phyloP scores from a whole-genome alignment of 164 flowering plant species.

The Vitis riparia region DNA sequence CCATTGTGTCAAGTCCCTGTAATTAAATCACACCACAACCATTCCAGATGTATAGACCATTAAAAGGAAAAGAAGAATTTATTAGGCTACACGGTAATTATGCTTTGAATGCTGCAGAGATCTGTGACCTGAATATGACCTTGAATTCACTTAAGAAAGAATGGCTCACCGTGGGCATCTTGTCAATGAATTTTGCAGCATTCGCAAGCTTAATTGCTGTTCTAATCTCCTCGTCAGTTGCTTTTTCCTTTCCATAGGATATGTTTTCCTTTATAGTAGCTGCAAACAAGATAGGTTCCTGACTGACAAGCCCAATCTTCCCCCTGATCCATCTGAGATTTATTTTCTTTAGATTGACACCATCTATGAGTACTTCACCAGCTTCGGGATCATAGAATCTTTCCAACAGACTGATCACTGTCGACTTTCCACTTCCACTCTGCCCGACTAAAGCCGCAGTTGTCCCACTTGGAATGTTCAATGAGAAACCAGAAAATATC shows the following conservation, averaged over 20 bases:
- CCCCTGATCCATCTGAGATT: constrained; percentile 21
- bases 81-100: no score
- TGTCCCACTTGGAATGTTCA: constrained; percentile 14
- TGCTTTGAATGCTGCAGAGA: no score
- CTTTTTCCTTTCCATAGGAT: constrained; percentile 25
- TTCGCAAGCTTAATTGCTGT: constrained; percentile 21
- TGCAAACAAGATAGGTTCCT: constrained; percentile 25
- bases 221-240: constrained; percentile 22
- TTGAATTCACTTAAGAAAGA: no score
- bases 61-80: no score
- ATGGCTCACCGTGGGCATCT: constrained; percentile 10
- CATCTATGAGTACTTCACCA: constrained; percentile 19
- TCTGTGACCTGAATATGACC: no score
- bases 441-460: constrained; percentile 22
- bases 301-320: constrained; percentile 27
- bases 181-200: constrained; percentile 23
- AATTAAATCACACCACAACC: background rate
- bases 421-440: constrained; percentile 23
- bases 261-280: constrained; percentile 21
- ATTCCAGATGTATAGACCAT: no score
- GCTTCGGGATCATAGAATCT: constrained; percentile 17
- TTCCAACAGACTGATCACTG: constrained; percentile 3
- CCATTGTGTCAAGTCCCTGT: constrained; percentile 79
- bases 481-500: constrained; percentile 14
- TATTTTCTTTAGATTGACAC: constrained; percentile 12